Evolutionary conservation across 2,329 filamentous ascomycete species (phyloP), one percentile per base, ranked within the genome.

Genomic region (Ophiostoma populinum): DNA sequence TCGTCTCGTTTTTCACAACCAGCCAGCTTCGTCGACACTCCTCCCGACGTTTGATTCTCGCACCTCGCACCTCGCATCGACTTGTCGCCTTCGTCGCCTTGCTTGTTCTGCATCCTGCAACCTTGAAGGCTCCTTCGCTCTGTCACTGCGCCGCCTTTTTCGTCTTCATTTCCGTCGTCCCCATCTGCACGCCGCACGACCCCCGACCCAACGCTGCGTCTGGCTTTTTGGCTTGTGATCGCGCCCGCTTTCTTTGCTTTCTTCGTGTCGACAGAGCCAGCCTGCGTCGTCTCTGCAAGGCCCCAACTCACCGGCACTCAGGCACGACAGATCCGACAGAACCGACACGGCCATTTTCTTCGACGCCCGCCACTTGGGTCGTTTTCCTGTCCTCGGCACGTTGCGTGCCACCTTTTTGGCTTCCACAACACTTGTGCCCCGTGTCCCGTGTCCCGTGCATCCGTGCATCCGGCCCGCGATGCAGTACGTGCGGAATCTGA

Each of bases 401-500:
- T n/a, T 20, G 16, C 21, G 16, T 32, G 24, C 34, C 31, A 17
- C 34, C 26, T 30, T 20, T 30, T 9, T 26, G 32, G 18, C 27
- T 31, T 20, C 15, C 7, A 7, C 22, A 6, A 22, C 36, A 19
- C 19, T 28, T 17, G 16, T 13, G 17, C 11, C 20, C 22, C 12
- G 24, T 16, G 24, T 21, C 24, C n/a, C 20, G 6, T n/a, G n/a
- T 15, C 24, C 10, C 35, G 10, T 5, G 8, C 11, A 6, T 13
- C 9, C 10, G 12, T 12, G 9, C 17, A 18, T 5, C 11, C 27
- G 19, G 9, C 33, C 11, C 51, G 63, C 55, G 43, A 95, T 95
- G 90, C 86, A 95, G 67, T 95, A 95, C 80, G 86, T 95, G 47
- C 74, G 90, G 47, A 92, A 86, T 51, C 72, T 95, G 49, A 90